phyloP scores from a whole-genome alignment of 2,329 filamentous ascomycete genomes.

The Dactylonectria estremocensis region DNA sequence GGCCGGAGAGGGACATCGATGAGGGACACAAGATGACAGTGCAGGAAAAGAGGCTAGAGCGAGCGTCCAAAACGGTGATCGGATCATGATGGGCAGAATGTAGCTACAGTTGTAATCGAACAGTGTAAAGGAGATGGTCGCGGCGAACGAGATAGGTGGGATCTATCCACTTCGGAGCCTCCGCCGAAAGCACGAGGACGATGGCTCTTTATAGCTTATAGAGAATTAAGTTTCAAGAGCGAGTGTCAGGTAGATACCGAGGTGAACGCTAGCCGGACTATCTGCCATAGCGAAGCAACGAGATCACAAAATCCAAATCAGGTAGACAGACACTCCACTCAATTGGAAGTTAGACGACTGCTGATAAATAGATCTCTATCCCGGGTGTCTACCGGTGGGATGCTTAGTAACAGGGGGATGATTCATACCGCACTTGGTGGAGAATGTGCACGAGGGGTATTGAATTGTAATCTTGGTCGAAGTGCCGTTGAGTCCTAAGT shows the following conservation, averaged over 20 bases:
- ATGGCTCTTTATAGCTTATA: neutral
- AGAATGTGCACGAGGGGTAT: no score
- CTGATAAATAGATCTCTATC: neutral
- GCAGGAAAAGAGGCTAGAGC: neutral
- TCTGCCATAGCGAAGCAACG: neutral
- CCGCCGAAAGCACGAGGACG: neutral
- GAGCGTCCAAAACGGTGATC: neutral
- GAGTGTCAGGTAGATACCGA: neutral
- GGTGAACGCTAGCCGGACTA: neutral
- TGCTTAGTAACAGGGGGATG: neutral
- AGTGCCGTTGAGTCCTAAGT: neutral
- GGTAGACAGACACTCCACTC: neutral
- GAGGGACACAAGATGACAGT: neutral
- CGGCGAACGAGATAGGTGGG: neutral
- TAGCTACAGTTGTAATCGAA: neutral
- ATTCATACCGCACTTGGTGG: neutral
- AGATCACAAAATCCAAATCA: neutral
- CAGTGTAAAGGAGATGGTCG: neutral
- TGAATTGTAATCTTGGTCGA: neutral
- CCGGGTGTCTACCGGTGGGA: neutral
- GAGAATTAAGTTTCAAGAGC: neutral
- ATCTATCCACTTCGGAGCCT: neutral
- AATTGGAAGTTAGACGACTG: neutral
- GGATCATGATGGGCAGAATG: neutral
- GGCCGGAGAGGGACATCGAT: neutral